Evolutionary conservation across 169 alveolate genomes (phyloP).

Genomic region (Cryptosporidium ryanae): DNA sequence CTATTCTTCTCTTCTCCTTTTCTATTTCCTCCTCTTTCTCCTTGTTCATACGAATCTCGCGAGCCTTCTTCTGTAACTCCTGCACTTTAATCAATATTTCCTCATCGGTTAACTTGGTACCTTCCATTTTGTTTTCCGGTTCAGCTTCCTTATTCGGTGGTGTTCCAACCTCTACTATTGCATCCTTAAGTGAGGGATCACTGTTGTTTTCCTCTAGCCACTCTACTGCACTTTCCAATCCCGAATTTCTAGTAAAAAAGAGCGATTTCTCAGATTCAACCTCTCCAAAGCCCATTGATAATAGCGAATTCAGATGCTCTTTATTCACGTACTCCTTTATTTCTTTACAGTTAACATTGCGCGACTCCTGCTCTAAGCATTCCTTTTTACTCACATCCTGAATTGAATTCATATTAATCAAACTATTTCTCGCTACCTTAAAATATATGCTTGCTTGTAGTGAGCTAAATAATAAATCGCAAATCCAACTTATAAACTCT

Average conservation of each 20-base stretch:
- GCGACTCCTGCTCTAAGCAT: background rate
- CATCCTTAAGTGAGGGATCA: constrained; percentile 48
- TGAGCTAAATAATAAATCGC: too few species aligned
- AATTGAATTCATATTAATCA: background rate
- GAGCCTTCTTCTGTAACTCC: constrained; percentile 76
- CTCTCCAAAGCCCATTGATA: constrained; percentile 77
- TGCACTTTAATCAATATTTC: constrained; percentile 76
- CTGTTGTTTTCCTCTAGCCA: constrained; percentile 76
- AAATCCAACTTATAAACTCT: too few species aligned
- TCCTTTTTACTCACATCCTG: background rate
- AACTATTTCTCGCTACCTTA: too few species aligned
- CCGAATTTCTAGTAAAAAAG: constrained; percentile 63
- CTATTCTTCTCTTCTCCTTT: constrained; percentile 76
- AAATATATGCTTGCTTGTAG: too few species aligned
- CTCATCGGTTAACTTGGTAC: constrained; percentile 75
- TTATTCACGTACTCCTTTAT: constrained; percentile 20
- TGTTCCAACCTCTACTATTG: constrained; percentile 49
- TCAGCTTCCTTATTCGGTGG: constrained; percentile 13
- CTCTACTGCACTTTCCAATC: constrained; percentile 74
- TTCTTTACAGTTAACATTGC: constrained; percentile 38
- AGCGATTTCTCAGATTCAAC: constrained; percentile 76
- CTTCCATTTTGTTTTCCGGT: background rate
- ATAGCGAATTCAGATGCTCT: constrained; percentile 31
- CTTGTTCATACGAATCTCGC: constrained; percentile 76
- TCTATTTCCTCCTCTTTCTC: constrained; percentile 81